Percentiles rank a stretch among this genome's conserved stretches.
phyloP scores from a whole-genome alignment of 2,329 filamentous ascomycete species.

The Polytolypa hystricis region DNA sequence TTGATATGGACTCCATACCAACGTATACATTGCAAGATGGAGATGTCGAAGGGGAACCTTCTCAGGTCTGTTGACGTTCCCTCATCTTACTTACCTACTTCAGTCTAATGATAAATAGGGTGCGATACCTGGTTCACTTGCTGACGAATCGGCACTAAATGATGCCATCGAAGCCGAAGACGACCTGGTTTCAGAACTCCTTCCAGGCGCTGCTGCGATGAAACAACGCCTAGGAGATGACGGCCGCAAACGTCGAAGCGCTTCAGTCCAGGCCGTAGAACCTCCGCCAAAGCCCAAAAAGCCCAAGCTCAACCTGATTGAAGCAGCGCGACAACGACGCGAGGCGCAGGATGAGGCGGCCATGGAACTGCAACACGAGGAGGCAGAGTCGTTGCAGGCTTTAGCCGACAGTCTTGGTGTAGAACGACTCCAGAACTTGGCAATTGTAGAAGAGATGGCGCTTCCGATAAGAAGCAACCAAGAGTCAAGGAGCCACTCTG shows the following conservation, averaged over 20 bases:
- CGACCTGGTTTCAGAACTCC: slow-evolving; percentile 58
- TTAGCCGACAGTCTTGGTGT: slow-evolving; percentile 56
- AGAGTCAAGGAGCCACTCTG: slow-evolving; percentile 20
- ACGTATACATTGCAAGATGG: slow-evolving; percentile 21
- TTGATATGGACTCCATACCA: slow-evolving; percentile 35
- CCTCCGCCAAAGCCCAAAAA: slow-evolving; percentile 35
- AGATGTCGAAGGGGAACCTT: slow-evolving; percentile 6
- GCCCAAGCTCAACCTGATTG: slow-evolving; percentile 57
- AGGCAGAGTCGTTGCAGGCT: slow-evolving; percentile 52
- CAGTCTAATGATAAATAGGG: slow-evolving; percentile 5
- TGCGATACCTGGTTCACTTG: slow-evolving; percentile 9
- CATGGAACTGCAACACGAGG: slow-evolving; percentile 49
- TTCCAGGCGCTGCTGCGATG: slow-evolving; percentile 64
- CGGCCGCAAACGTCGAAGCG: slow-evolving; percentile 36
- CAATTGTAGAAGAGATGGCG: slow-evolving; percentile 66
- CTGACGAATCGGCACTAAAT: slow-evolving; percentile 19
- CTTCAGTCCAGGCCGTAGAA: slow-evolving; percentile 14
- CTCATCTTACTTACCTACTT: not conserved
- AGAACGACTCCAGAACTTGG: slow-evolving; percentile 59
- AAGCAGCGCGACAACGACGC: slow-evolving; percentile 46
- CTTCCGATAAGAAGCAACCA: slow-evolving; percentile 32
- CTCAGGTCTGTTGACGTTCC: slow-evolving; percentile 8
- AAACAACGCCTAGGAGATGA: slow-evolving; percentile 65
- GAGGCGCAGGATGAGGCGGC: slow-evolving; percentile 43
- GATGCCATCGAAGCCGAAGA: slow-evolving; percentile 27